Percentiles rank a stretch among this genome's conserved stretches.
These are phyloP conservation scores for Peronosclerospora sorghi DNA, from an alignment of 352 stramenopile species.

Conservation along the genomic window DNA sequence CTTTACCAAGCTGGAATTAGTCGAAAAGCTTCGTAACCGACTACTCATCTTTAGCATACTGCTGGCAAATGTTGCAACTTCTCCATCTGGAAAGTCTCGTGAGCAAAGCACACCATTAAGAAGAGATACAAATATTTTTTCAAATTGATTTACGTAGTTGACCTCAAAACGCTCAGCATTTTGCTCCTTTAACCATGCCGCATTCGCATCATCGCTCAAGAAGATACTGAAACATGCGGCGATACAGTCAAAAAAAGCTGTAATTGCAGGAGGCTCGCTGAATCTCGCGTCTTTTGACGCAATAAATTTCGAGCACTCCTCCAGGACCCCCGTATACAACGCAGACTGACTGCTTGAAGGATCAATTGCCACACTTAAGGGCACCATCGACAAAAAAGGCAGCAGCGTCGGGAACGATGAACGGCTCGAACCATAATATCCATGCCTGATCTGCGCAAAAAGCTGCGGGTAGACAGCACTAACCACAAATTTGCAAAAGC, in stretches of 20 bases:
- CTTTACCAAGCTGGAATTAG: slow-evolving; percentile 12
- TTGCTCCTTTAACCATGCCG: slow-evolving; percentile 19
- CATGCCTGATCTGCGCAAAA: slow-evolving; percentile 63
- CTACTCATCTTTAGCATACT: slow-evolving; percentile 35
- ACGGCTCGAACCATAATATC: slow-evolving; percentile 61
- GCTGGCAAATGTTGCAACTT: slow-evolving; percentile 29
- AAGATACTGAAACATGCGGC: slow-evolving; percentile 61
- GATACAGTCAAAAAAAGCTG: slow-evolving; percentile 65
- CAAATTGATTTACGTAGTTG: slow-evolving; percentile 56
- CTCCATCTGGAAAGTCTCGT: slow-evolving; percentile 19
- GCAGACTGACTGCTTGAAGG: slow-evolving; percentile 23
- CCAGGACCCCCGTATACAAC: slow-evolving; percentile 51
- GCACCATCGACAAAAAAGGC: slow-evolving; percentile 65
- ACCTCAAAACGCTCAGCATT: slow-evolving; percentile 8
- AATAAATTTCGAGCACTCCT: slow-evolving; percentile 65
- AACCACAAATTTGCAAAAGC: slow-evolving; percentile 50
- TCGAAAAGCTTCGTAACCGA: slow-evolving; percentile 21
- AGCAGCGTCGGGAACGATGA: slow-evolving; percentile 60
- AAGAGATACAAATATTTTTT: slow-evolving; percentile 41
- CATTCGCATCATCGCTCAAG: slow-evolving; percentile 26
- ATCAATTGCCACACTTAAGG: slow-evolving; percentile 43
- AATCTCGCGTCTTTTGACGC: slow-evolving; percentile 42
- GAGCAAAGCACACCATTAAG: slow-evolving; percentile 32
- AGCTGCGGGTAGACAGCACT: slow-evolving; percentile 53
- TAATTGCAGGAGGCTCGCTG: slow-evolving; percentile 39